phyloP scores from a whole-genome alignment of 768 basidiomycete genomes.

The Royoungia palumana region DNA sequence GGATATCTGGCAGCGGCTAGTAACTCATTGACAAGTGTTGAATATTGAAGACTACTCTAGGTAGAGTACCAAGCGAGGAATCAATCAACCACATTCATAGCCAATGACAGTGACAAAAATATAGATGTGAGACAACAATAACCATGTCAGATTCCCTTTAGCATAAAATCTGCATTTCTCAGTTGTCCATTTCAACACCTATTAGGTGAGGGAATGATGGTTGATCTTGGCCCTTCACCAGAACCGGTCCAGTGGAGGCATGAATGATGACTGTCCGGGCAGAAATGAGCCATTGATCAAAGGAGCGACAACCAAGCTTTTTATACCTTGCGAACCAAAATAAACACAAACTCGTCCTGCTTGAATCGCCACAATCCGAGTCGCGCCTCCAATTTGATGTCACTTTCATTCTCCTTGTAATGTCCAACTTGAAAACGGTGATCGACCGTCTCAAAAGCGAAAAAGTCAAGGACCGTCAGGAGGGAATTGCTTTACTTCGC shows the following conservation, averaged over 20 bases:
- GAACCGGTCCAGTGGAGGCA: slow-evolving; percentile 71
- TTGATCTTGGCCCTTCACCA: slow-evolving; percentile 71
- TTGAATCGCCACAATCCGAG: slow-evolving; percentile 16
- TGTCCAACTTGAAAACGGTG: slow-evolving; percentile 45
- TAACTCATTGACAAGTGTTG: no score
- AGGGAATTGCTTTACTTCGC: slow-evolving; percentile 54
- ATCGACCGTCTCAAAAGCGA: slow-evolving; percentile 53
- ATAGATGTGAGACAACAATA: slow-evolving; percentile 33
- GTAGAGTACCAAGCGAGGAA: no score
- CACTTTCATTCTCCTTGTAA: slow-evolving; percentile 12
- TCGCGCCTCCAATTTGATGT: slow-evolving; percentile 2
- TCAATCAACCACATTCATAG: no score
- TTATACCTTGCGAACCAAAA: slow-evolving; percentile 32
- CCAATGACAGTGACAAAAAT: no score
- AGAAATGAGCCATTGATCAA: slow-evolving; percentile 57
- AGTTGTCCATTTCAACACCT: slow-evolving; percentile 51
- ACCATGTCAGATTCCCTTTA: slow-evolving; percentile 33
- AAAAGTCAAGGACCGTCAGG: slow-evolving; percentile 68
- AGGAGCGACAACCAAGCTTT: slow-evolving; percentile 1
- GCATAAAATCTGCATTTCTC: slow-evolving; percentile 38
- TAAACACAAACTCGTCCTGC: slow-evolving; percentile 23
- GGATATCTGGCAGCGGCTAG: no score
- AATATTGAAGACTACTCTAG: no score
- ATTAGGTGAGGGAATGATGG: slow-evolving; percentile 49
- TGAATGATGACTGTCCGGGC: slow-evolving; percentile 62